Evolutionary conservation across 1,284 basidiomycete genomes (phyloP), one percentile per base, ranked within the genome.

Genomic region (Spongiforma sp.): DNA sequence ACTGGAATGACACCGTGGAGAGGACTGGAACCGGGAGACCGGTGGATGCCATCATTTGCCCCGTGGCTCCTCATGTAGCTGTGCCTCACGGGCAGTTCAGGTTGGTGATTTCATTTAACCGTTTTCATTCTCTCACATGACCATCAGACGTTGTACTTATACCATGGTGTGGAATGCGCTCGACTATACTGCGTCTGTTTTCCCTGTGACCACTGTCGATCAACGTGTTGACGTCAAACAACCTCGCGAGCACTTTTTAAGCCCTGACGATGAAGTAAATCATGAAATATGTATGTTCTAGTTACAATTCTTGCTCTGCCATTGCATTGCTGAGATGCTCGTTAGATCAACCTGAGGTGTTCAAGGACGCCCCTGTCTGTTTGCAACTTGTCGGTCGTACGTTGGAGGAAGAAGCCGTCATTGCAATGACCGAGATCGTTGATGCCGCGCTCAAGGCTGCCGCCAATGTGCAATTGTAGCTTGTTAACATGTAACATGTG

Each of bases 381-480:
- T 75, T 94, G 28, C 93, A 94, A 70, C 70, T 93, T 8, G 82
- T 93, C 4, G 90, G 87, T 1, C 80, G 86, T 59, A 87, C 86
- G n/a, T 79, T 89, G 50, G 89, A 94, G 71, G 91, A 93, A 67
- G 91, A 93, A 71, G 89, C 86, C 0, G 83, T 91, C 12, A 80
- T 92, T 37, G 84, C 80, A 1, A 86, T 91, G 83, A 81, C 83
- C 14, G 85, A 88, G 68, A 82, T 90, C 36, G 84, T 89, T 8
- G 84, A 85, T 60, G 72, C 70, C 0, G 83, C 84, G 36, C 68
- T 76, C 36, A 65, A 68, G 41, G 62, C 36, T 19, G 48, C n/a
- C n/a, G n/a, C 56, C 21, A 63, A 54, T 8, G 43, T 7, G 12
- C 6, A 26, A n/a, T 17, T 34, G 50, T 58, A 63, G 52, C 48